These are phyloP conservation scores for Mortierella sp. DNA, from an alignment of 371 early-diverging fungal species.

Conservation along the genomic window DNA sequence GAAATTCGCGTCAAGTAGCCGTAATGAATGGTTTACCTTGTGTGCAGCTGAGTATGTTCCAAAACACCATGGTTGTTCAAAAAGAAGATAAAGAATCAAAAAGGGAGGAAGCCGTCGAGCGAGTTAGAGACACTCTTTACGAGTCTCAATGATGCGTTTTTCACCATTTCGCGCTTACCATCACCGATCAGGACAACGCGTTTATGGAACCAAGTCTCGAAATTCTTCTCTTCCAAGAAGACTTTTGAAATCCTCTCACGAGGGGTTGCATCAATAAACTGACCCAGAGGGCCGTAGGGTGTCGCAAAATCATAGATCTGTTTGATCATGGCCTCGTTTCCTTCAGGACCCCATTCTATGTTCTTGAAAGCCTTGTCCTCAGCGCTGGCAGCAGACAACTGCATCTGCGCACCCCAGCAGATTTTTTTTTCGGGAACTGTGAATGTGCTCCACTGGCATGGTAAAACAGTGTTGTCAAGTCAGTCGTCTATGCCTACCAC, in stretches of 20 bases:
- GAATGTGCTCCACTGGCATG: slow-evolving; percentile 29
- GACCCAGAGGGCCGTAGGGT: slow-evolving; percentile 20
- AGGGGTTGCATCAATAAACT: slow-evolving; percentile 31
- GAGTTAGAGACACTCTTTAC: background rate
- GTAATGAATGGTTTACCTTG: slow-evolving; percentile 8
- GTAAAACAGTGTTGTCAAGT: too few relatives aligned
- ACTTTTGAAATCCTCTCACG: slow-evolving; percentile 27
- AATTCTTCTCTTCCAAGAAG: slow-evolving; percentile 38
- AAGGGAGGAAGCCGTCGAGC: background rate
- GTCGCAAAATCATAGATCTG: slow-evolving; percentile 22
- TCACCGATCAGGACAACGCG: slow-evolving; percentile 39
- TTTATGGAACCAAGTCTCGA: slow-evolving; percentile 26
- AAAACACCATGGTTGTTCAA: too few relatives aligned
- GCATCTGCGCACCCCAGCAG: slow-evolving; percentile 26
- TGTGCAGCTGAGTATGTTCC: slow-evolving; percentile 10
- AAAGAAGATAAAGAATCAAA: background rate
- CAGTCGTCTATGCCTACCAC: too few relatives aligned
- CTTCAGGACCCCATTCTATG: slow-evolving; percentile 36
- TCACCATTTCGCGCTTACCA: slow-evolving; percentile 13
- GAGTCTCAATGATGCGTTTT: too few relatives aligned
- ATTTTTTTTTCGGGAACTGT: slow-evolving; percentile 23
- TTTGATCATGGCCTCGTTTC: slow-evolving; percentile 28
- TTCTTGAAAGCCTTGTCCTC: slow-evolving; percentile 24
- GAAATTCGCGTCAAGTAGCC: too few relatives aligned
- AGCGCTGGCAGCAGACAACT: slow-evolving; percentile 1